Conservation (phyloP, 768 basidiomycete species). For the Suillus subalutaceus region DNA sequence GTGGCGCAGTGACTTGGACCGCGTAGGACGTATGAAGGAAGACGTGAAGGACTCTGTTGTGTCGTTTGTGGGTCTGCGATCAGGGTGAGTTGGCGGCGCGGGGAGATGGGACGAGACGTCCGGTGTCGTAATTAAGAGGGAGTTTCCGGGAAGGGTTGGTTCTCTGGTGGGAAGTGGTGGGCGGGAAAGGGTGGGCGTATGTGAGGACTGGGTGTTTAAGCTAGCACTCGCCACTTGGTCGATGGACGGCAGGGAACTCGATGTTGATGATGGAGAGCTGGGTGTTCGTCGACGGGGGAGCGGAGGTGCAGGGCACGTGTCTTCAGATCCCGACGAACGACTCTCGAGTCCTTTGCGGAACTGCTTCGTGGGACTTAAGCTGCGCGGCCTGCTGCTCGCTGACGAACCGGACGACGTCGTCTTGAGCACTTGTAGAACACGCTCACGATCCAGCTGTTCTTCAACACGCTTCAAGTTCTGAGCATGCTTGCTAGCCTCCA, state of each 20-base stretch:
- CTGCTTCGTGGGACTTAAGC: conserved; percentile 33
- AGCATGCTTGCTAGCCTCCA: conserved; percentile 73
- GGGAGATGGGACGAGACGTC: conserved; percentile 37
- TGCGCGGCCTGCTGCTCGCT: conserved; percentile 27
- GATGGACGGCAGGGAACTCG: conserved; percentile 39
- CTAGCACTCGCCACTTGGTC: conserved; percentile 46
- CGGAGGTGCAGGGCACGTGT: conserved; percentile 28
- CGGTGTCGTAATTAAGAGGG: conserved; percentile 22
- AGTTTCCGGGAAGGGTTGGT: not conserved
- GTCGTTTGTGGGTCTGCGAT: conserved; percentile 42
- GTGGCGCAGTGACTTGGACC: conserved; percentile 61
- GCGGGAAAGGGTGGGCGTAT: conserved; percentile 18
- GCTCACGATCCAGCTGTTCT: conserved; percentile 66
- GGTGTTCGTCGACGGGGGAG: conserved; percentile 40
- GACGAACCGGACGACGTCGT: conserved; percentile 48
- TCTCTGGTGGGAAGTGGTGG: conserved; percentile 28
- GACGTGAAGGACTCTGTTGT: conserved; percentile 29
- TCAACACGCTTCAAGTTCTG: conserved; percentile 72
- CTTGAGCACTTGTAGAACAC: conserved; percentile 72
- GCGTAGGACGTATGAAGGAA: conserved; percentile 43
- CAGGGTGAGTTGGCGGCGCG: conserved; percentile 58
- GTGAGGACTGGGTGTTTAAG: conserved; percentile 20
- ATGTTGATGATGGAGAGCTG: conserved; percentile 37
- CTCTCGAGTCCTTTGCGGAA: not conserved
- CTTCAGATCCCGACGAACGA: conserved; percentile 22